Evolutionary conservation across 1,284 basidiomycete genomes (phyloP), one percentile per base, ranked within the genome.

Genomic region (Neonothopanus nambi): DNA sequence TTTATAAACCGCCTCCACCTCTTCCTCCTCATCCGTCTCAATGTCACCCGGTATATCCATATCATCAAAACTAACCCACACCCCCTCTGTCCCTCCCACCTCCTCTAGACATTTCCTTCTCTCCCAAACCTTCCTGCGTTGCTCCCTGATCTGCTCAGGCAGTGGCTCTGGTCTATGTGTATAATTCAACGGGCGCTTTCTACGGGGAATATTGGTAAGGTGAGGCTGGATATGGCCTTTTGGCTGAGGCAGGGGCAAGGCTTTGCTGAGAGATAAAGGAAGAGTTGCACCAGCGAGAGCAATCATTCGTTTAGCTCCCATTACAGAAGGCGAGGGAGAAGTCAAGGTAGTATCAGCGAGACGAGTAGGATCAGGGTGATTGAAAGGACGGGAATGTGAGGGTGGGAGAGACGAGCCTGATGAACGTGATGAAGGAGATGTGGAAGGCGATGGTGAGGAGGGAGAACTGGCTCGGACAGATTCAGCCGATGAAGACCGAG

Each of bases 191-290:
- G 24, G 26, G 6, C 48, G 38, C 43, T 35, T 54, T 20, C 55
- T 39, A 17, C 55, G 28, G n/a, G 55, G 55, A 3, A 56, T 43
- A 41, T 52, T 47, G 6, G 46, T 28, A 11, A 49, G 33, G 38
- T 56, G 55, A 11, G 55, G 55, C 35, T 56, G 55, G 8, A 56
- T 20, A 50, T 52, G 55, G 2, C 55, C 55, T 46, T 56, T 56
- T 11, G 55, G 36, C 18, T 44, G 39, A 24, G n/a, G 21, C 23
- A n/a, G 17, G n/a, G n/a, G n/a, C 24, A 40, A 28, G 11, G 5
- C 11, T 28, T 28, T 5, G 11, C 26, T 28, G 12, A 18, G 18
- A 35, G 40, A 38, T 3, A 18, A n/a, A 35, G 47, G 23, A 23
- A 12, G 6, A 26, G 35, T 3, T 15, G 43, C n/a, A 28, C 20